These are phyloP conservation scores for Hypoxylon fuscum DNA, from an alignment of 495 filamentous ascomycete genomes.

Conservation along the genomic window DNA sequence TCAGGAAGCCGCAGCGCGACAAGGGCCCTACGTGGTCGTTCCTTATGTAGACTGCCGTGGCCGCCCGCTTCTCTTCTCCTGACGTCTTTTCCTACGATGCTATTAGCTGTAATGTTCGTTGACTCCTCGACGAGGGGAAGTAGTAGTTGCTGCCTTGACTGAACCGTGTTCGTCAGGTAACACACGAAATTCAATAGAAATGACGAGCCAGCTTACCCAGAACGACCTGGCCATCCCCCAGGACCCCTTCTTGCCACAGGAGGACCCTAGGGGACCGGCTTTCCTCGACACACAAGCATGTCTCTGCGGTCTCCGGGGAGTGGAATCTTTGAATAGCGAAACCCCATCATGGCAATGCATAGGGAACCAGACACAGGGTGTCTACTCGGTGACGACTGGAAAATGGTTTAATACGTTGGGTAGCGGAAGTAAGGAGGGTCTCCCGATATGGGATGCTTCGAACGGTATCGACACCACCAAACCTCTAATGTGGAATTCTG, in stretches of 20 bases:
- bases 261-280: slow-evolving; percentile 37
- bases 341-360: slow-evolving; percentile 50
- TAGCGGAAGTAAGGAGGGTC: slow-evolving; percentile 12
- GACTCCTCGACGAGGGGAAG: background rate
- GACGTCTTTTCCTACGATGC: slow-evolving; percentile 4
- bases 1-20: slow-evolving; percentile 19
- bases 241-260: slow-evolving; percentile 46
- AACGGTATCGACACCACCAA: slow-evolving; percentile 37
- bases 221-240: slow-evolving; percentile 24
- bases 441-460: slow-evolving; percentile 42
- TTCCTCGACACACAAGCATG: slow-evolving; percentile 54
- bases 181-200: slow-evolving; percentile 3
- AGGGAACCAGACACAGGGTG: slow-evolving; percentile 45
- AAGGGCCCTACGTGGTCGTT: slow-evolving; percentile 12
- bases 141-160: slow-evolving; percentile 9
- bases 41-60: slow-evolving; percentile 28
- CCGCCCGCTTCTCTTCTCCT: background rate
- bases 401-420: slow-evolving; percentile 52
- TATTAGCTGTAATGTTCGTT: slow-evolving; percentile 2
- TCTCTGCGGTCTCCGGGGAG: slow-evolving; percentile 46
- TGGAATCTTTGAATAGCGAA: slow-evolving; percentile 1
- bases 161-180: slow-evolving; percentile 3
- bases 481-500: slow-evolving; percentile 26
- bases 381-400: slow-evolving; percentile 42
- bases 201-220: slow-evolving; percentile 11